These are phyloP conservation scores for Orbilia brochopaga DNA, from an alignment of 2,329 filamentous ascomycete species.

Conservation along the genomic window DNA sequence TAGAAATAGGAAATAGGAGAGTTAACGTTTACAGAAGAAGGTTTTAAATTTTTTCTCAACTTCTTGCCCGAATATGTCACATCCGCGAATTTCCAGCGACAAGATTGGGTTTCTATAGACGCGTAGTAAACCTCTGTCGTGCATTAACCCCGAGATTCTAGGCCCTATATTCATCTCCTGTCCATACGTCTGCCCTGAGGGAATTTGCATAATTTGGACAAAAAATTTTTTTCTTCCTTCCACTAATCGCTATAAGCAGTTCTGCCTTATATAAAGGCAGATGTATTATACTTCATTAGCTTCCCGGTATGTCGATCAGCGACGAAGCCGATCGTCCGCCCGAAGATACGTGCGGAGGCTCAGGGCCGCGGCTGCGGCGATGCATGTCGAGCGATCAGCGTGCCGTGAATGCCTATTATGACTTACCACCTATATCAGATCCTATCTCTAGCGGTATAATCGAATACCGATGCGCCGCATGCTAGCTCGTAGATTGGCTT, in stretches of 20 bases:
- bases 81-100: background rate
- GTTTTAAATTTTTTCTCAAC: conserved; percentile 8
- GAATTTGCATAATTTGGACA: conserved; percentile 15
- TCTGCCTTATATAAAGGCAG: too few relatives aligned
- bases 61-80: background rate
- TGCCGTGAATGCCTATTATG: too few relatives aligned
- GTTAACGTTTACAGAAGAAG: too few relatives aligned
- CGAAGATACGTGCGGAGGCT: background rate
- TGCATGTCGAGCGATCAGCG: background rate
- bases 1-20: too few relatives aligned
- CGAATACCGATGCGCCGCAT: too few relatives aligned
- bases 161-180: background rate
- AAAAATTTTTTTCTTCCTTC: too few relatives aligned
- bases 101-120: background rate
- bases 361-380: background rate
- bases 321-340: background rate
- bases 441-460: conserved; percentile 6
- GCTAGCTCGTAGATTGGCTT: too few relatives aligned
- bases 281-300: too few relatives aligned
- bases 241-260: too few relatives aligned
- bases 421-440: conserved; percentile 10
- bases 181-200: background rate
- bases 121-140: background rate
- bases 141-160: background rate
- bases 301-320: background rate